Evolutionary conservation across 2,329 filamentous ascomycete species (phyloP).

Genomic region (Endoconidiophora laricicola): DNA sequence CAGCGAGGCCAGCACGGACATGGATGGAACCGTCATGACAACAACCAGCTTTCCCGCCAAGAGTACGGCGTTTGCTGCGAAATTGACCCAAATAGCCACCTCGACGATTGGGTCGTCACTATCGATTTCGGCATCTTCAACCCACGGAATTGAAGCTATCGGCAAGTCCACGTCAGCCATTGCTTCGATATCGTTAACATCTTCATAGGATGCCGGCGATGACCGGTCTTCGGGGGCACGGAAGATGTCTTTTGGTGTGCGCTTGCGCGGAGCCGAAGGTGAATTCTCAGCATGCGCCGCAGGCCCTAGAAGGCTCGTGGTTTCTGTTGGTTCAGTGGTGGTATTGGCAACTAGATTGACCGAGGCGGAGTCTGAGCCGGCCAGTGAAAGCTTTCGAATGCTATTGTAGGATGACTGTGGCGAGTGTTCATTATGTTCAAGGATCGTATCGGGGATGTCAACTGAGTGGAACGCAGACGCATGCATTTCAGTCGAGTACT

Average conservation of each 20-base stretch:
- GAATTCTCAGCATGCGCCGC: constrained; percentile 19
- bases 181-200: constrained; percentile 27
- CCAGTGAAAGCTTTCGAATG: constrained; percentile 16
- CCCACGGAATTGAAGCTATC: constrained; percentile 47
- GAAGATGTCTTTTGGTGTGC: constrained; percentile 77
- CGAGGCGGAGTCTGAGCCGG: neutral
- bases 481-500: constrained; percentile 53
- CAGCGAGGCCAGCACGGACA: constrained; percentile 64
- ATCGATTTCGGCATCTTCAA: constrained; percentile 56
- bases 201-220: constrained; percentile 29
- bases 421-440: constrained; percentile 28
- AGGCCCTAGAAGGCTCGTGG: constrained; percentile 14
- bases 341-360: constrained; percentile 19
- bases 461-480: constrained; percentile 35
- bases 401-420: constrained; percentile 19
- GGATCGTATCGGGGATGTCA: constrained; percentile 56
- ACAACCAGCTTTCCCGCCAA: constrained; percentile 63
- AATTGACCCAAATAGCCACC: constrained; percentile 77
- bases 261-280: constrained; percentile 39
- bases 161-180: constrained; percentile 26
- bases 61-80: constrained; percentile 59
- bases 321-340: constrained; percentile 13
- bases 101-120: constrained; percentile 61
- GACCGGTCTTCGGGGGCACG: constrained; percentile 42
- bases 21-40: constrained; percentile 59